phyloP scores from a whole-genome alignment of 441 rosid genomes.

The Syzygium syzygioides region DNA sequence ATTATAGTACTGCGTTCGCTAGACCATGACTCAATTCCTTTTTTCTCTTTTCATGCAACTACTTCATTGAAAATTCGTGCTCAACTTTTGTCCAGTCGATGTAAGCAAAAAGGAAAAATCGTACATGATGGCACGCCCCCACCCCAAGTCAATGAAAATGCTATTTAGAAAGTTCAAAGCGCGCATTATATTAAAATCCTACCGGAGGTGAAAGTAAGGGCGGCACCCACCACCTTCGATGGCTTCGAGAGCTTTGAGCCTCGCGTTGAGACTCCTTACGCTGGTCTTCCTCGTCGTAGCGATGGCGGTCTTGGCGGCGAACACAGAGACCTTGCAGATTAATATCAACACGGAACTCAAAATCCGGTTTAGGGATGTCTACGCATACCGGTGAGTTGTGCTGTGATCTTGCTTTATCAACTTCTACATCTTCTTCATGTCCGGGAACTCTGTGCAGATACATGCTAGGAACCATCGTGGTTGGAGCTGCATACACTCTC shows the following conservation, averaged over 20 bases:
- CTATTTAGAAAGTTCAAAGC: too few relatives aligned
- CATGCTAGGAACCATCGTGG: constrained; percentile 33
- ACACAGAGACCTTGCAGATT: constrained; percentile 18
- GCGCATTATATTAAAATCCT: too few relatives aligned
- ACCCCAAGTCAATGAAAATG: too few relatives aligned
- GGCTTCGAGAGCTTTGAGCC: constrained; percentile 7
- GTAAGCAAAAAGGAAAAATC: too few relatives aligned
- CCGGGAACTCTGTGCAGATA: constrained; percentile 22
- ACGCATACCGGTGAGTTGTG: neutral
- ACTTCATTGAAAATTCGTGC: too few relatives aligned
- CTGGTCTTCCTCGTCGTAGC: constrained; percentile 26
- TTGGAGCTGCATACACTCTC: constrained; percentile 38
- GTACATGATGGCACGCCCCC: too few relatives aligned
- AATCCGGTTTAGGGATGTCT: constrained; percentile 31
- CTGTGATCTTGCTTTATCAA: neutral
- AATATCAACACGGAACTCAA: neutral
- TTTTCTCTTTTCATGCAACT: too few relatives aligned
- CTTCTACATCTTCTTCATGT: neutral
- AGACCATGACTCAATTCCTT: too few relatives aligned
- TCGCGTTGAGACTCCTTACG: constrained; percentile 27
- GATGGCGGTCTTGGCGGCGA: constrained; percentile 22
- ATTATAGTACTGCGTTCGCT: too few relatives aligned
- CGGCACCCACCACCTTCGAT: constrained; percentile 16
- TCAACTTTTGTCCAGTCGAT: too few relatives aligned
- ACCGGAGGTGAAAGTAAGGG: neutral